Conservation (phyloP, 768 basidiomycete species). For the Russula virescens region DNA sequence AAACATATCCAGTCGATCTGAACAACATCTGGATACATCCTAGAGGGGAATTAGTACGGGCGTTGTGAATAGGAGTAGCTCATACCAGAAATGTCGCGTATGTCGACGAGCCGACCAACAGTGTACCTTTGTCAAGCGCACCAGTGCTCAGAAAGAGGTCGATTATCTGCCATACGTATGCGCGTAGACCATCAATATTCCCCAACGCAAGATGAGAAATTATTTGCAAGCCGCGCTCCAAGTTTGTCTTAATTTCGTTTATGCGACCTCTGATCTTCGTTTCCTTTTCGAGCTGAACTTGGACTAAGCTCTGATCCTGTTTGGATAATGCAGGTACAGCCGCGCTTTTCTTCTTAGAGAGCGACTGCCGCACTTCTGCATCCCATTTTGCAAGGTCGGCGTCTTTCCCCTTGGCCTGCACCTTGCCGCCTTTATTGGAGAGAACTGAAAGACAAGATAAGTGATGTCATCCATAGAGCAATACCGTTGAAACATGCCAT, state of each 20-base stretch:
- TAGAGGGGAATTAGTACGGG: slow-evolving; percentile 28
- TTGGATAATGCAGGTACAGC: slow-evolving; percentile 57
- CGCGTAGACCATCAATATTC: slow-evolving; percentile 46
- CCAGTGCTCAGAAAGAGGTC: slow-evolving; percentile 54
- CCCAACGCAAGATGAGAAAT: slow-evolving; percentile 55
- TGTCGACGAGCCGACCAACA: slow-evolving; percentile 55
- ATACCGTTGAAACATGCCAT: slow-evolving; percentile 44
- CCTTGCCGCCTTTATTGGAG: slow-evolving; percentile 47
- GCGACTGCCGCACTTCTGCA: slow-evolving; percentile 78
- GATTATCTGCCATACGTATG: slow-evolving; percentile 53
- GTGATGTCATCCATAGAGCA: neutral
- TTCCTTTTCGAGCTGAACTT: slow-evolving; percentile 81
- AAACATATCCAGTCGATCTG: slow-evolving; percentile 65
- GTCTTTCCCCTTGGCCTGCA: slow-evolving; percentile 72
- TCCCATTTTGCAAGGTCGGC: slow-evolving; percentile 94
- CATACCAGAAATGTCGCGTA: slow-evolving; percentile 79
- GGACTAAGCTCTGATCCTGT: slow-evolving; percentile 77
- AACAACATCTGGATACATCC: slow-evolving; percentile 66
- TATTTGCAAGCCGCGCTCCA: slow-evolving; percentile 67
- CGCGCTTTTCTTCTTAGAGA: slow-evolving; percentile 73
- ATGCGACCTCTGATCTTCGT: slow-evolving; percentile 59
- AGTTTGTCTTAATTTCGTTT: slow-evolving; percentile 41
- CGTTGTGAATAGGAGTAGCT: neutral
- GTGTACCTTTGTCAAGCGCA: slow-evolving; percentile 51
- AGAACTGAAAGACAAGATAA: slow-evolving; percentile 44